phyloP scores from a whole-genome alignment of 192 early-diverging fungal species.

The Coemansia sp. region DNA sequence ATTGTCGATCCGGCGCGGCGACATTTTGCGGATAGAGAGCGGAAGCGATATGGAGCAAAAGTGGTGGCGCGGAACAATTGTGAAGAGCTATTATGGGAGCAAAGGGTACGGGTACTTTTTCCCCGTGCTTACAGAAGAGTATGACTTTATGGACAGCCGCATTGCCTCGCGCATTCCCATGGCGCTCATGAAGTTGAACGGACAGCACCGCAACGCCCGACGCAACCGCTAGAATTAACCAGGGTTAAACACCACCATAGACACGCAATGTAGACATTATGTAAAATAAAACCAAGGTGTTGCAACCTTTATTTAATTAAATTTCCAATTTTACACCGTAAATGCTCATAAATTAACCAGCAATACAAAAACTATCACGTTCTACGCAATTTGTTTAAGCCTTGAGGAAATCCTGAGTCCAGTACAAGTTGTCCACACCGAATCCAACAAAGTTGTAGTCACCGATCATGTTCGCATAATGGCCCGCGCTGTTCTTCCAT shows the following conservation, averaged over 20 bases:
- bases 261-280: neutral
- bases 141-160: conserved; percentile 47
- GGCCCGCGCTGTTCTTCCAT: conserved; percentile 53
- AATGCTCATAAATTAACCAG: too few species aligned
- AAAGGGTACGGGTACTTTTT: conserved; percentile 46
- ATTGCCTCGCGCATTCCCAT: conserved; percentile 42
- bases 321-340: neutral
- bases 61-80: conserved; percentile 42
- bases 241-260: neutral
- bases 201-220: conserved; percentile 20
- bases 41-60: conserved; percentile 25
- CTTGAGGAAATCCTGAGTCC: conserved; percentile 50
- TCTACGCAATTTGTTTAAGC: neutral
- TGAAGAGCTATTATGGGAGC: conserved; percentile 43
- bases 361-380: too few species aligned
- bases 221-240: conserved; percentile 1
- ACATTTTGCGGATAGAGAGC: conserved; percentile 37
- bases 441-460: conserved; percentile 51
- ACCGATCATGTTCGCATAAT: conserved; percentile 55
- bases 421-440: conserved; percentile 46
- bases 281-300: too few species aligned
- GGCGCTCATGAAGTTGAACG: conserved; percentile 18
- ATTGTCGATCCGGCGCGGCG: conserved; percentile 34
- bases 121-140: conserved; percentile 38
- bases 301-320: neutral